These are phyloP conservation scores for Aspergillus coremiiformis DNA, from an alignment of 495 filamentous ascomycete species.

Conservation along the genomic window DNA sequence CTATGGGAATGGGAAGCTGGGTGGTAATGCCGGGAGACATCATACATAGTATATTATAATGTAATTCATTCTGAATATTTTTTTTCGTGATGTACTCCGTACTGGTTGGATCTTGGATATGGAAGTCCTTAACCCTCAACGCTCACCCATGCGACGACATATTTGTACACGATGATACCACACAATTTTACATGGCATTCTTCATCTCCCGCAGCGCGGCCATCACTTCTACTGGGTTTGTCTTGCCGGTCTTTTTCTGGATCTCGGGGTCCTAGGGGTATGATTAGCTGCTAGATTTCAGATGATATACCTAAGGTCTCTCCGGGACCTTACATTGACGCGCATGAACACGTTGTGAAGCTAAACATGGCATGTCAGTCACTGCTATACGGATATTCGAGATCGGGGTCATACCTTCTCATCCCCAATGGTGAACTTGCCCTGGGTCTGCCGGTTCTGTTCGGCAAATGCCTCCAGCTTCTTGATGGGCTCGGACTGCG, in stretches of 20 bases:
- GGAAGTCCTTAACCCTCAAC: neutral
- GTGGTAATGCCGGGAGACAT: conserved; percentile 40
- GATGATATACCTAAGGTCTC: too few species aligned
- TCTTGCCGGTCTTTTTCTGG: conserved; percentile 77
- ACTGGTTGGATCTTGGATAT: too few species aligned
- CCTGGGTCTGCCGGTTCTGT: conserved; percentile 79
- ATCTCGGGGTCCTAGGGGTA: conserved; percentile 65
- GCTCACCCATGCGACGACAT: neutral
- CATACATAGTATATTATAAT: conserved; percentile 5
- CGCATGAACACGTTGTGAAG: conserved; percentile 97
- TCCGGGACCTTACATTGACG: conserved; percentile 56
- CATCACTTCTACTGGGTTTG: conserved; percentile 81
- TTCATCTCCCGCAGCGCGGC: conserved; percentile 83
- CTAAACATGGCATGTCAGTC: conserved; percentile 34
- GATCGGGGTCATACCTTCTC: conserved; percentile 66
- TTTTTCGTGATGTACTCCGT: neutral
- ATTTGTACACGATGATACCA: neutral
- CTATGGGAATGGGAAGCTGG: conserved; percentile 45
- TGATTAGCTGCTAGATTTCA: conserved; percentile 3
- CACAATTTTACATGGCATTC: conserved; percentile 52
- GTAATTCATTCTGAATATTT: neutral
- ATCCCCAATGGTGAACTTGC: conserved; percentile 93
- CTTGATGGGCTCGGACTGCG: conserved; percentile 66
- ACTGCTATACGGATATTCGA: neutral
- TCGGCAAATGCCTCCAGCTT: conserved; percentile 70